Evolutionary conservation across 768 basidiomycete species (phyloP), one percentile per base, ranked within the genome.

Genomic region (Calocybe gangraenosa): DNA sequence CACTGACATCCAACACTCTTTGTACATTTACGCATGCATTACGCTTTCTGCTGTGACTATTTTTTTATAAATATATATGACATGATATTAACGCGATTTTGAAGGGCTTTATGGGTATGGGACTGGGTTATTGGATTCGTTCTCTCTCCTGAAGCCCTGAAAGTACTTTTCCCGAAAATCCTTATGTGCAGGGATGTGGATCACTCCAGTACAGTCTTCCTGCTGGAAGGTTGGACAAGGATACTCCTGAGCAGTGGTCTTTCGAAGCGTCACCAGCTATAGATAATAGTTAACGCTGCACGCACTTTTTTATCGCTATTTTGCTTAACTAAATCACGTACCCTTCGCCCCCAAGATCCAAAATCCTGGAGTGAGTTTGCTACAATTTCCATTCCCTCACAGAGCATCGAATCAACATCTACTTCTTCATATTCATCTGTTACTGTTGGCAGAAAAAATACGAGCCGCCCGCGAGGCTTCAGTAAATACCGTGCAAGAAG

Each of bases 391-490:
- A 98, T 93, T 1, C 93, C 94, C 18, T 82, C 81, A 53, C 87
- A 89, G 3, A 92, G 72, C 63, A 91, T 77, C 1, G 73, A 65
- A 22, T 86, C 75, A 7, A 98, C 70, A 58, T 99, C 96, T 1
- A 96, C 68, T 53, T 89, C 87, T 49, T 86, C 79, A 58, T 94
- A 98, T 33, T 93, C 87, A 37, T 95, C 93, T 10, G 81, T 90
- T 17, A 95, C 87, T 0, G 92, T 94, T 0, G 92, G 92, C 17
- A 98, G 74, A 69, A 97, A 98, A 67, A 96, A 98, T 3, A 99
- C 95, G 13, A 99, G 76, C 32, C 96, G 71, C 10, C 96, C 96
- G 18, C 74, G 75, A 1, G 90, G 90, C 51, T 82, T 90, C 21
- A 99, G 75, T 20, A 96, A 68, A 62, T 87, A 90, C 41, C 93